Conservation (phyloP, 441 rosid species). For the Jatropha multifida region DNA sequence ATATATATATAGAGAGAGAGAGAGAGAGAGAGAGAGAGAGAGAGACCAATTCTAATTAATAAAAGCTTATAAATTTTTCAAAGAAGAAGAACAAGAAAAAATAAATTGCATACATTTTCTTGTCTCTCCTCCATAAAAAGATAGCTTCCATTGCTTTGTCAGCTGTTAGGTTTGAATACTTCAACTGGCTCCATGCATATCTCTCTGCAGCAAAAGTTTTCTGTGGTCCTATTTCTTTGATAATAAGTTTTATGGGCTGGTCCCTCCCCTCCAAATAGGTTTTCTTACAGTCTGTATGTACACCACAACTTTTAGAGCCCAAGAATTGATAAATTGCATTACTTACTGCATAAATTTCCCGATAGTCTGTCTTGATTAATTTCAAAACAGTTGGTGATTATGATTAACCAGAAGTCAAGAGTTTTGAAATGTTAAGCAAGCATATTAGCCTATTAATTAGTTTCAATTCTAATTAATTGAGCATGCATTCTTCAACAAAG, state of each 20-base stretch:
- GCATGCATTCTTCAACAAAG: constrained; percentile 36
- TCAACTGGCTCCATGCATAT: constrained; percentile 37
- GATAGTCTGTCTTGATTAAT: too few species aligned
- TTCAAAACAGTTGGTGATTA: too few species aligned
- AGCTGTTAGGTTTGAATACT: constrained; percentile 28
- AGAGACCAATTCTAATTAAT: too few species aligned
- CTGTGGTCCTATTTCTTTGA: constrained; percentile 42
- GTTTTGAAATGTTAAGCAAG: too few species aligned
- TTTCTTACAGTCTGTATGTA: constrained; percentile 12
- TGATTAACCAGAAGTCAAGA: too few species aligned
- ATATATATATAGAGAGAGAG: neutral
- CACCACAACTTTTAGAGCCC: constrained; percentile 31
- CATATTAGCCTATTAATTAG: too few species aligned
- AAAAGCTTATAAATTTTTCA: too few species aligned
- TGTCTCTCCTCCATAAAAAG: neutral
- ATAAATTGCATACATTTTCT: constrained; percentile 26
- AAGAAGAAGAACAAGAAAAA: constrained; percentile 15
- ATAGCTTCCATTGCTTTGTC: constrained; percentile 10
- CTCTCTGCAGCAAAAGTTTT: constrained; percentile 24
- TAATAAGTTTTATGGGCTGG: constrained; percentile 32
- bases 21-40: too few species aligned
- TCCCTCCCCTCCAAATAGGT: constrained; percentile 31
- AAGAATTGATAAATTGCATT: too few species aligned
- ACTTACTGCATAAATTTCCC: too few species aligned
- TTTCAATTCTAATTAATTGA: neutral